Percentiles rank a stretch among this genome's conserved stretches.
phyloP scores from a whole-genome alignment of 805 yeast genomes.

The Candida odintsovae region DNA sequence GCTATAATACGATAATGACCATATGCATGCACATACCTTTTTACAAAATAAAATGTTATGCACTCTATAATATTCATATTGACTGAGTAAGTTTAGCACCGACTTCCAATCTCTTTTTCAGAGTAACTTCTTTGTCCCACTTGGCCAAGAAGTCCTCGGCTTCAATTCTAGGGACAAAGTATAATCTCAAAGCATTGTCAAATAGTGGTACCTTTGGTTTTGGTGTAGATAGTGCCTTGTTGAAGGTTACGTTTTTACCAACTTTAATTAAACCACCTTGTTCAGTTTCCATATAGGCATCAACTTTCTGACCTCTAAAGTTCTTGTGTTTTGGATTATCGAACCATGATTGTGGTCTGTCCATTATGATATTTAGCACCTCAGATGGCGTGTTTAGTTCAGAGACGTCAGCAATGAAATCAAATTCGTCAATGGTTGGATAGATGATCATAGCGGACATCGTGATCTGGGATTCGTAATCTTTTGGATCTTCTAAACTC shows the following conservation, averaged over 20 bases:
- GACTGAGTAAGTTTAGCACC: not conserved
- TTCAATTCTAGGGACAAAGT: constrained; percentile 71
- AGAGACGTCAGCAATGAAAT: constrained; percentile 68
- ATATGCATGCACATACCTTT: not conserved
- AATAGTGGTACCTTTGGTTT: constrained; percentile 69
- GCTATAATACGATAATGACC: not conserved
- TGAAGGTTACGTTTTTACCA: constrained; percentile 69
- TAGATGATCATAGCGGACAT: constrained; percentile 77
- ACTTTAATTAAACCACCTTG: constrained; percentile 82
- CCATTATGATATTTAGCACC: constrained; percentile 50
- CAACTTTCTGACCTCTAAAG: constrained; percentile 53
- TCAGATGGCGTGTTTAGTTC: constrained; percentile 67
- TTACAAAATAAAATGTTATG: not conserved
- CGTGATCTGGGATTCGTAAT: constrained; percentile 71
- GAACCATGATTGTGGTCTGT: constrained; percentile 68
- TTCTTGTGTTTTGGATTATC: constrained; percentile 50
- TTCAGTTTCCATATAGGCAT: constrained; percentile 76
- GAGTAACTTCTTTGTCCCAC: constrained; percentile 60
- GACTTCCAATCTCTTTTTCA: constrained; percentile 36
- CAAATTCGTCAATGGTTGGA: constrained; percentile 82
- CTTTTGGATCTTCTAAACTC: constrained; percentile 56
- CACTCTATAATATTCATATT: not conserved
- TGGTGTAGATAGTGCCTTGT: constrained; percentile 55
- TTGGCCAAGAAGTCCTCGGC: constrained; percentile 56
- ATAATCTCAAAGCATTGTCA: constrained; percentile 66